A percentile compares a stretch with the other conserved stretches of the same genome.
phyloP scores from a whole-genome alignment of 2,329 filamentous ascomycete species.

The Albophoma yamanashiensis region DNA sequence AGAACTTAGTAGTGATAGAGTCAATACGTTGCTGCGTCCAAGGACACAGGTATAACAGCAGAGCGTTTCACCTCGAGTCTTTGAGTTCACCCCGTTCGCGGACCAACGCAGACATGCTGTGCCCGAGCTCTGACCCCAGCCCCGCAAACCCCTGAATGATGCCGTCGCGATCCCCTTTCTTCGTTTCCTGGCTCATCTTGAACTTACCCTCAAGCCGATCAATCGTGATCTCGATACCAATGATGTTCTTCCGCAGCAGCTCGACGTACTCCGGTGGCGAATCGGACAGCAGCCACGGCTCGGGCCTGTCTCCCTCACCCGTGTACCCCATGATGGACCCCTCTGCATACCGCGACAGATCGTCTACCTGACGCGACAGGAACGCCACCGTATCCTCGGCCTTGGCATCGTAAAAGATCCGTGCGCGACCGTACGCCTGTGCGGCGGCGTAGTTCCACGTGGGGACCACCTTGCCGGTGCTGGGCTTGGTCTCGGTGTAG shows the following conservation, averaged over 20 bases:
- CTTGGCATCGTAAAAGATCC: constrained; percentile 39
- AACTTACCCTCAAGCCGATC: constrained; percentile 48
- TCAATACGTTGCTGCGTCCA: too few relatives aligned
- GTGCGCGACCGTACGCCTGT: constrained; percentile 50
- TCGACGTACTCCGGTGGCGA: constrained; percentile 46
- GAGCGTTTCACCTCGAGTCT: background rate
- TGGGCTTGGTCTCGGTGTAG: constrained; percentile 54
- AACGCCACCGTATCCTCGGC: constrained; percentile 33
- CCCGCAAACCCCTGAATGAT: constrained; percentile 44
- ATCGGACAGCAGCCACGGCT: constrained; percentile 45
- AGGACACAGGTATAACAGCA: too few relatives aligned
- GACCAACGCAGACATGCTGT: constrained; percentile 20
- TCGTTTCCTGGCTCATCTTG: constrained; percentile 57
- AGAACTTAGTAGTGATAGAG: too few relatives aligned
- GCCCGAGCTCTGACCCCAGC: constrained; percentile 18
- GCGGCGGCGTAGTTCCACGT: constrained; percentile 62
- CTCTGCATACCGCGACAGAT: constrained; percentile 42
- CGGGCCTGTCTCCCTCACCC: constrained; percentile 12
- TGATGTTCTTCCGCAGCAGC: constrained; percentile 42
- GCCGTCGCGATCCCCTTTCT: constrained; percentile 40
- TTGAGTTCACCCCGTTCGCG: constrained; percentile 17
- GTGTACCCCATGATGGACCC: constrained; percentile 45
- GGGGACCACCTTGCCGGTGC: constrained; percentile 49
- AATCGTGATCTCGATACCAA: constrained; percentile 50
- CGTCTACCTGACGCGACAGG: constrained; percentile 38